Evolutionary conservation across 164 flowering plant genomes (phyloP).

Genomic region (Annona cherimola): DNA sequence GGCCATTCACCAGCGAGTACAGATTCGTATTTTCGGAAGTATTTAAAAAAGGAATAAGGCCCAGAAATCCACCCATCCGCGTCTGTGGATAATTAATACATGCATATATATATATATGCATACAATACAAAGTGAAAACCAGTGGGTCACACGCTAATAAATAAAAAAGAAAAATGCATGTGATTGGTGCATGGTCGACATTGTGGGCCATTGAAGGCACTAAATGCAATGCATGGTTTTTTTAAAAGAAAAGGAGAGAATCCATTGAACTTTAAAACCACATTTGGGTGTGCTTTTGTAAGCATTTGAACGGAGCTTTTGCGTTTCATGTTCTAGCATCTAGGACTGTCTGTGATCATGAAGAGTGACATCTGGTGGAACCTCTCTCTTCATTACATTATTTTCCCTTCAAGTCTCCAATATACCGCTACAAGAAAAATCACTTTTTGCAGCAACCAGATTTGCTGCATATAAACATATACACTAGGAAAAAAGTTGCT

Average conservation of each 20-base stretch:
- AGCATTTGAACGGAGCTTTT: background rate
- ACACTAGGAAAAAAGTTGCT: too few species aligned
- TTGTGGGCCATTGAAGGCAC: background rate
- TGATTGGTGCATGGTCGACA: background rate
- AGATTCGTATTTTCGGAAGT: too few species aligned
- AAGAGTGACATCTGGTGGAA: too few species aligned
- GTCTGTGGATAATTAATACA: too few species aligned
- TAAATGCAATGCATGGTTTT: background rate
- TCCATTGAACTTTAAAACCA: background rate
- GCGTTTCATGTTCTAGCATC: background rate
- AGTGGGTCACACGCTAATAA: background rate
- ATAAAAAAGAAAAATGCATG: background rate
- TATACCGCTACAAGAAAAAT: too few species aligned
- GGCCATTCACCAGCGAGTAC: too few species aligned
- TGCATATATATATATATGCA: background rate
- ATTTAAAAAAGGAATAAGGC: too few species aligned
- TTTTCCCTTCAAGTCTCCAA: too few species aligned
- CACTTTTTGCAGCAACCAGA: too few species aligned
- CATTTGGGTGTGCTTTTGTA: background rate
- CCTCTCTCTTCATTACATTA: too few species aligned
- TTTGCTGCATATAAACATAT: too few species aligned
- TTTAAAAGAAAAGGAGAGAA: background rate
- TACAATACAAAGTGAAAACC: background rate
- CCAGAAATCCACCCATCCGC: too few species aligned
- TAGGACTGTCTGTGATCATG: background rate